Evolutionary conservation across 202 grass and related monocot species (phyloP).

Genomic region (Schoenoplectus tabernaemontani): DNA sequence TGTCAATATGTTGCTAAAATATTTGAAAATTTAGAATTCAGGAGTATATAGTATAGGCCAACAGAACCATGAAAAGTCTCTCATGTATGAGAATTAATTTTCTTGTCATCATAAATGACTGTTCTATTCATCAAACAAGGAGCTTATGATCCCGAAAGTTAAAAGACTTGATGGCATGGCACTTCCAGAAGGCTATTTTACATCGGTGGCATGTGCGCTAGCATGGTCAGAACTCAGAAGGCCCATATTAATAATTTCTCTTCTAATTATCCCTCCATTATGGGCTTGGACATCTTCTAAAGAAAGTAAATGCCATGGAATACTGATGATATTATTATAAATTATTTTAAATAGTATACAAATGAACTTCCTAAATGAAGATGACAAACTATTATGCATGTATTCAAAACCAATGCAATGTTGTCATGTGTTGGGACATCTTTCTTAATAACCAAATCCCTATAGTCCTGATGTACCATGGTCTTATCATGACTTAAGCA

Average conservation of each 20-base stretch:
- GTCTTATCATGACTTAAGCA: neutral
- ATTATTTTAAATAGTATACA: no score
- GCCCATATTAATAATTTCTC: neutral
- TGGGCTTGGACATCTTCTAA: neutral
- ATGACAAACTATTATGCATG: neutral
- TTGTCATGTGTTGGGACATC: neutral
- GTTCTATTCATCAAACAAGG: neutral
- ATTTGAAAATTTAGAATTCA: neutral
- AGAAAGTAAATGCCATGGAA: neutral
- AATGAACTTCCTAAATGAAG: neutral
- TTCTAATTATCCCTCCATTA: neutral
- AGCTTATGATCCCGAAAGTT: neutral
- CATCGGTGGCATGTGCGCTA: neutral
- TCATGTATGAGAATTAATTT: neutral
- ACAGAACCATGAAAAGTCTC: neutral
- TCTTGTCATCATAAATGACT: no score
- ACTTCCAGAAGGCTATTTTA: no score
- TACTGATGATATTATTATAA: no score
- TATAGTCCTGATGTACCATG: neutral
- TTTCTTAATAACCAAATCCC: neutral
- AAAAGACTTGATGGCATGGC: neutral
- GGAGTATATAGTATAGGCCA: neutral
- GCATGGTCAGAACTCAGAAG: neutral
- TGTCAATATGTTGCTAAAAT: neutral
- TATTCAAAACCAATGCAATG: neutral